Percentiles rank a stretch among this genome's conserved stretches.
These are phyloP conservation scores for Selaginella tamariscina DNA, from an alignment of 75 land plant genomes.

Conservation along the genomic window DNA sequence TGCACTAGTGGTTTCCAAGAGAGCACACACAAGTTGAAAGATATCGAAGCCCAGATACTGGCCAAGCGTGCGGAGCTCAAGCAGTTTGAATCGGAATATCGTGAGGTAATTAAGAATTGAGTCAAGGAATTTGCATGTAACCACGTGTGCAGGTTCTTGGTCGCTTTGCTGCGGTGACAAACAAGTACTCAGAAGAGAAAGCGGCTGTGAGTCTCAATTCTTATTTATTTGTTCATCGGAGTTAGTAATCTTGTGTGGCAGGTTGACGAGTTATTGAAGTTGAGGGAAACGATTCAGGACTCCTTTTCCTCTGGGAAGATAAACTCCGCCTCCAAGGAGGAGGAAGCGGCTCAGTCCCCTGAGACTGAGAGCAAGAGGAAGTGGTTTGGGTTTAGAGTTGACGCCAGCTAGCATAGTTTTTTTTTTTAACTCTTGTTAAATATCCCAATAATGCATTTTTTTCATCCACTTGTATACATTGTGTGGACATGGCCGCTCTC, in stretches of 20 bases:
- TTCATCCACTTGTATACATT: too few relatives aligned
- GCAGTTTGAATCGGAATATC: slow-evolving; percentile 11
- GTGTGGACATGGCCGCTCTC: too few relatives aligned
- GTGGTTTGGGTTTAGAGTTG: not conserved
- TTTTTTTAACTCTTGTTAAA: too few relatives aligned
- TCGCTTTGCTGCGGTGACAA: slow-evolving; percentile 11
- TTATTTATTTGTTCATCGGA: not conserved
- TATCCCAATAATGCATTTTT: too few relatives aligned
- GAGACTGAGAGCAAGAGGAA: not conserved
- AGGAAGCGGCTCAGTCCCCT: not conserved
- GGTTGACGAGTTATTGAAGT: slow-evolving; percentile 9
- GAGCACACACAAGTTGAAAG: not conserved
- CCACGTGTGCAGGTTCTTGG: not conserved
- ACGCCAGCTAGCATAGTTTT: not conserved
- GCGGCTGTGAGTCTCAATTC: not conserved
- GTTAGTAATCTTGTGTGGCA: not conserved
- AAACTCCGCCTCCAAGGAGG: not conserved
- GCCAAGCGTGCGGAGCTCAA: slow-evolving; percentile 2
- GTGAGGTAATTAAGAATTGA: slow-evolving; percentile 6
- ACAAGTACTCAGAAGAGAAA: slow-evolving; percentile 6
- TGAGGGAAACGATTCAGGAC: not conserved
- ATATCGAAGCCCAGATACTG: slow-evolving; percentile 1
- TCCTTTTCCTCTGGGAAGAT: not conserved
- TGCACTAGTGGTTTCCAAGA: not conserved
- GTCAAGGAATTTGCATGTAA: not conserved